Evolutionary conservation across 1,284 basidiomycete species (phyloP).

Genomic region (Violaceomyces palustris): DNA sequence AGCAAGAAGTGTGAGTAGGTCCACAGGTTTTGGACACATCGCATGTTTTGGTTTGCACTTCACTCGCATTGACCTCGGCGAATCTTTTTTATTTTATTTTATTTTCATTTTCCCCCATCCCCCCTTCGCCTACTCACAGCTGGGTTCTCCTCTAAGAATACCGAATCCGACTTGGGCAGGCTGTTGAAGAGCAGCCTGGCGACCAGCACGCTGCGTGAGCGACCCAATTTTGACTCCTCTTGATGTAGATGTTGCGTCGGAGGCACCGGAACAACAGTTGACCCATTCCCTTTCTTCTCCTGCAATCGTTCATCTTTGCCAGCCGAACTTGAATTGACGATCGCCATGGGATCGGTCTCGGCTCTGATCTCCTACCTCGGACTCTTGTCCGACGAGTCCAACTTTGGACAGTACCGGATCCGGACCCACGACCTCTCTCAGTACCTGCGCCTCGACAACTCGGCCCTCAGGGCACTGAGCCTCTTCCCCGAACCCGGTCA

Average conservation of each 20-base stretch:
- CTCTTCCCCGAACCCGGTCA: constrained; percentile 64
- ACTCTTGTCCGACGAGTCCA: constrained; percentile 73
- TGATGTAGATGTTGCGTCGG: no score
- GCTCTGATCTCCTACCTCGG: constrained; percentile 79
- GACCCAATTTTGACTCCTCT: constrained; percentile 53
- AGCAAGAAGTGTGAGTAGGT: constrained; percentile 65
- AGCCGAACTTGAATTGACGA: constrained; percentile 73
- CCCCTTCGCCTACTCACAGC: no score
- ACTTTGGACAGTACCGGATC: constrained; percentile 76
- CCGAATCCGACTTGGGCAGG: constrained; percentile 78
- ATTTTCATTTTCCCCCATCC: no score
- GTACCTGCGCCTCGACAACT: constrained; percentile 93
- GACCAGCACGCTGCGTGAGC: constrained; percentile 56
- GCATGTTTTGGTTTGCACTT: neutral
- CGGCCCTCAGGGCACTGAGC: constrained; percentile 84
- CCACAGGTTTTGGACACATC: no score
- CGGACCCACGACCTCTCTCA: constrained; percentile 84
- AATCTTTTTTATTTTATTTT: neutral
- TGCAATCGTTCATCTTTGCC: neutral
- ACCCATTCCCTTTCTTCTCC: neutral
- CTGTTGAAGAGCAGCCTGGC: constrained; percentile 59
- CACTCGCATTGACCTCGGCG: neutral
- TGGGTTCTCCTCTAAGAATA: constrained; percentile 75
- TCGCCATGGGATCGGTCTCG: constrained; percentile 72
- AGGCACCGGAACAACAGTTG: constrained; percentile 51